Conservation (phyloP, 345 rosid species). For the Lepidium aucheri region DNA sequence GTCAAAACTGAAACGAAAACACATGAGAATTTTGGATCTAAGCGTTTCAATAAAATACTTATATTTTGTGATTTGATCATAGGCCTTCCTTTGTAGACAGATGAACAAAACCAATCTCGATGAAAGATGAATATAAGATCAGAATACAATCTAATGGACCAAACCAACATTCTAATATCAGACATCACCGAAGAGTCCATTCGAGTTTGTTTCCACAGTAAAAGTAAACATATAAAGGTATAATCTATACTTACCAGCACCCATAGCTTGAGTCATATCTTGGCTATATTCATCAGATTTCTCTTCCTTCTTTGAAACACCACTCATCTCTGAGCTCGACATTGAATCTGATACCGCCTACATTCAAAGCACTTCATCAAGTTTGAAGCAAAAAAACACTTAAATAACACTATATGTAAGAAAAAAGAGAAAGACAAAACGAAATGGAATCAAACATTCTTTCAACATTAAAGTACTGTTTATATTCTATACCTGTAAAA, state of each 20-base stretch:
- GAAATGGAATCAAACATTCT: neutral
- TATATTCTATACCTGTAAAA: conserved; percentile 42
- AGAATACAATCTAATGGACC: neutral
- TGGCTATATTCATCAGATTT: conserved; percentile 74
- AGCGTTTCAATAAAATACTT: neutral
- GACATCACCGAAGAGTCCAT: neutral
- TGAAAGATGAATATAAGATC: neutral
- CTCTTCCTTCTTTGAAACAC: conserved; percentile 37
- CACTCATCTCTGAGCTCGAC: conserved; percentile 47
- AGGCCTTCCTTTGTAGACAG: neutral
- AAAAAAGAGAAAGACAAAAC: neutral
- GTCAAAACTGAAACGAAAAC: conserved; percentile 62
- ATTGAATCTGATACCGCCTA: conserved; percentile 68
- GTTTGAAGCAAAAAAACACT: neutral
- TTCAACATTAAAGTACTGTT: neutral
- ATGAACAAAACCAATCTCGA: neutral
- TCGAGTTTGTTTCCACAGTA: neutral
- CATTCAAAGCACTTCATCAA: no score
- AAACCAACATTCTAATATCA: conserved; percentile 11
- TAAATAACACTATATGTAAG: neutral
- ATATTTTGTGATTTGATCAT: neutral
- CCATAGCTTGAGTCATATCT: conserved; percentile 98
- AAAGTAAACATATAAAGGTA: no score
- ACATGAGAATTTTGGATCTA: neutral
- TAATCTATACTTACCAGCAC: conserved; percentile 56